Percentiles rank a stretch among this genome's conserved stretches.
Conservation (phyloP, 2,329 filamentous ascomycete species). For the Paecilomyces formosus region DNA sequence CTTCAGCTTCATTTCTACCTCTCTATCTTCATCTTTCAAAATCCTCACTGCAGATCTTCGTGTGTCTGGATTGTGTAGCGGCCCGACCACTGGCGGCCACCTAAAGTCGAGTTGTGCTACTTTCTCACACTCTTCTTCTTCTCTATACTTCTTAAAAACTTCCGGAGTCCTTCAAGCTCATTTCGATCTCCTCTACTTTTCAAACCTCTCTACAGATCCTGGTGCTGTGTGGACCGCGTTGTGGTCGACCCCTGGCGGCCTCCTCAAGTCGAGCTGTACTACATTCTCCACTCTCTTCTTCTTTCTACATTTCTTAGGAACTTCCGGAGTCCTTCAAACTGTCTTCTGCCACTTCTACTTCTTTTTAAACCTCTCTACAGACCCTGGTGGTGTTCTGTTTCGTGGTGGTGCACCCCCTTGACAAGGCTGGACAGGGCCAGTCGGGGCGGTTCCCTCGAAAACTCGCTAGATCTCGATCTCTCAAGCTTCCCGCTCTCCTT, state of each 20-base stretch:
- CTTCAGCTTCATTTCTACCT: too few species aligned
- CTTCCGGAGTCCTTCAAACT: too few species aligned
- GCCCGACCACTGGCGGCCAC: too few species aligned
- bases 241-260: too few species aligned
- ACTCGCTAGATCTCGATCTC: constrained; percentile 15
- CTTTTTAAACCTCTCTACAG: background rate
- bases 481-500: constrained; percentile 16
- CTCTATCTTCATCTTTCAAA: too few species aligned
- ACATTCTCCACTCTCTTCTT: background rate
- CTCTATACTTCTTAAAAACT: background rate
- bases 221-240: too few species aligned
- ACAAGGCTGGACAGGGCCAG: constrained; percentile 11
- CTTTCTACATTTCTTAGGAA: background rate
- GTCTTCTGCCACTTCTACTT: too few species aligned
- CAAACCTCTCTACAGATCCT: too few species aligned
- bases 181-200: too few species aligned
- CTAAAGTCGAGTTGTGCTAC: background rate
- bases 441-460: constrained; percentile 19
- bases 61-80: too few species aligned
- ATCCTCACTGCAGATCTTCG: too few species aligned
- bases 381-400: constrained; percentile 10
- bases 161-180: too few species aligned
- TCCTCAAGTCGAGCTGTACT: background rate
- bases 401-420: constrained; percentile 15
- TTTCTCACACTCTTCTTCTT: background rate